A percentile compares a stretch with the other conserved stretches of the same genome.
These are phyloP conservation scores for Venturia carpophila DNA, from an alignment of 2,329 filamentous ascomycete species.

Conservation along the genomic window DNA sequence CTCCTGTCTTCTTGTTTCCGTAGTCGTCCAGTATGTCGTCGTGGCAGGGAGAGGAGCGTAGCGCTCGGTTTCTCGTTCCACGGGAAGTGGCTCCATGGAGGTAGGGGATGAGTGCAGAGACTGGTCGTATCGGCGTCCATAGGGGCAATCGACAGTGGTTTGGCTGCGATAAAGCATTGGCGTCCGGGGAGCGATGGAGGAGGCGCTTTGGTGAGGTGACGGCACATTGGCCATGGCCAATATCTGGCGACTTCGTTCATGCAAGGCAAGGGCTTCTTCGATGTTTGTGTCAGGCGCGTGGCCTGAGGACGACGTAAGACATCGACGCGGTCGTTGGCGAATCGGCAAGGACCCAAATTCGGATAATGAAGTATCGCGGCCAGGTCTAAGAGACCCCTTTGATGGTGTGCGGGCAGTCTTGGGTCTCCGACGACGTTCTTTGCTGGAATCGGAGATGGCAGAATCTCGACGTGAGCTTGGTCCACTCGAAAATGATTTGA, in stretches of 20 bases:
- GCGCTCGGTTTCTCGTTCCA: neutral
- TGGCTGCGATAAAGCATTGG: constrained; percentile 5
- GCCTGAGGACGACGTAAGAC: constrained; percentile 28
- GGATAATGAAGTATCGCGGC: neutral
- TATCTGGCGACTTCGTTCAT: constrained; percentile 33
- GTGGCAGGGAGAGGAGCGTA: constrained; percentile 21
- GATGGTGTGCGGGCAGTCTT: constrained; percentile 13
- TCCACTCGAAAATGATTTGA: constrained; percentile 14
- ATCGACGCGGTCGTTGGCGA: constrained; percentile 20
- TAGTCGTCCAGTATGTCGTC: constrained; percentile 33
- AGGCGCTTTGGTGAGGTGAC: constrained; percentile 12
- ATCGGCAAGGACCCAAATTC: constrained; percentile 28
- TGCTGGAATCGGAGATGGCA: constrained; percentile 9
- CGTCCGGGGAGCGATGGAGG: neutral
- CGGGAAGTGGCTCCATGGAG: neutral
- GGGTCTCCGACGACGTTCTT: constrained; percentile 8
- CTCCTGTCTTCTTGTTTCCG: constrained; percentile 28
- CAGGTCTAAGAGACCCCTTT: constrained; percentile 1
- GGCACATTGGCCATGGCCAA: constrained; percentile 15
- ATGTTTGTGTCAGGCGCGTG: constrained; percentile 26
- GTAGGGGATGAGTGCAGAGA: neutral
- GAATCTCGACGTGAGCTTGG: constrained; percentile 12
- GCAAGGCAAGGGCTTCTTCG: constrained; percentile 33
- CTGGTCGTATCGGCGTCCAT: neutral
- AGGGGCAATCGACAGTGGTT: neutral